These are phyloP conservation scores for Colletotrichum sp. DNA, from an alignment of 2,329 filamentous ascomycete species.

Conservation along the genomic window DNA sequence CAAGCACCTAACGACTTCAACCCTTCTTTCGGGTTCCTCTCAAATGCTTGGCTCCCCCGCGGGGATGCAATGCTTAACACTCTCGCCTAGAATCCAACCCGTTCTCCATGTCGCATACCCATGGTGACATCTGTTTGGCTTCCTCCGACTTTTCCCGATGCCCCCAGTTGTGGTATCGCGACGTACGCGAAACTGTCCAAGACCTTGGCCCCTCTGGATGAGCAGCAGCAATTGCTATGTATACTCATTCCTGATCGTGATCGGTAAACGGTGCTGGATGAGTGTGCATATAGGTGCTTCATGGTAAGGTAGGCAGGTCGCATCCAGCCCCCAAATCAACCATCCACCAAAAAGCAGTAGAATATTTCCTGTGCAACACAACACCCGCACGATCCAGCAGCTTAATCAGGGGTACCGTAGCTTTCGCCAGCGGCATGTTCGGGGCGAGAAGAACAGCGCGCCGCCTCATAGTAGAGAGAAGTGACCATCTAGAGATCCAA, in stretches of 20 bases:
- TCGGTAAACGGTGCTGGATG: background rate
- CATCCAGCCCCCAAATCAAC: background rate
- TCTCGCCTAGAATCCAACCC: background rate
- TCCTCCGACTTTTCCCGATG: background rate
- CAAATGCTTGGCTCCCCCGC: background rate
- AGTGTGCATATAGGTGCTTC: background rate
- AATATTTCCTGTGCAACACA: background rate
- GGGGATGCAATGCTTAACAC: background rate
- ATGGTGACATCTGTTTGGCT: background rate
- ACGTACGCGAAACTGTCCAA: conserved; percentile 1
- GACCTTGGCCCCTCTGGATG: background rate
- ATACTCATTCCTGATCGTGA: background rate
- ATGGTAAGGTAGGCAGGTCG: background rate
- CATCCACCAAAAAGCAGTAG: background rate
- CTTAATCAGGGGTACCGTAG: background rate
- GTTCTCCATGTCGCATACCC: background rate
- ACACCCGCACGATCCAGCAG: background rate
- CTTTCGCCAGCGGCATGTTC: background rate
- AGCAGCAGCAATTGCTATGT: background rate
- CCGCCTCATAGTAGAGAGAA: background rate
- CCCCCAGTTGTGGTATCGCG: background rate
- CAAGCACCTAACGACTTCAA: background rate
- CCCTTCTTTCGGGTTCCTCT: background rate
- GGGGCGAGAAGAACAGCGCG: background rate
- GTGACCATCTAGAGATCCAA: background rate